Evolutionary conservation across 2,329 filamentous ascomycete genomes (phyloP).

Genomic region (Triangularia setosa): DNA sequence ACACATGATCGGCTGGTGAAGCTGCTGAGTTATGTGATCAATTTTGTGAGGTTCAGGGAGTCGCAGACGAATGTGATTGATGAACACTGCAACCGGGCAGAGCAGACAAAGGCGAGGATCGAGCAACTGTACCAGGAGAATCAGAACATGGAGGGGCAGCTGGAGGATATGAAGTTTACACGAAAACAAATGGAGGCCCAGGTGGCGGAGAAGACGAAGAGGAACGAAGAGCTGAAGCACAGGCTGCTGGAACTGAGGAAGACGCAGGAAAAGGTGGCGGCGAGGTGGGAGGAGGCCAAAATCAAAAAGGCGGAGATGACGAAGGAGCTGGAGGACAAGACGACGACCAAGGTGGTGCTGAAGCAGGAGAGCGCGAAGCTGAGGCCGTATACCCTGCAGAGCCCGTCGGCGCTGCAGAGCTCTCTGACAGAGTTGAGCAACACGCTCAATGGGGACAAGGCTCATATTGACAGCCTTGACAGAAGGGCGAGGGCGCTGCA

Average conservation of each 20-base stretch:
- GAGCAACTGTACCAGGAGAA: constrained; percentile 83
- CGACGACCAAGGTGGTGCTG: constrained; percentile 63
- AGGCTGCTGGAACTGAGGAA: constrained; percentile 74
- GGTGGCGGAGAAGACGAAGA: constrained; percentile 76
- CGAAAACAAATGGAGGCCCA: constrained; percentile 76
- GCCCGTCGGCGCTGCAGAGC: constrained; percentile 76
- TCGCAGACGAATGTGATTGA: constrained; percentile 87
- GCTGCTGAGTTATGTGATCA: constrained; percentile 97
- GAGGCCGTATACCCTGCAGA: constrained; percentile 87
- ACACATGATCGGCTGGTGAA: constrained; percentile 87
- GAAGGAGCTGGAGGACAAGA: constrained; percentile 66
- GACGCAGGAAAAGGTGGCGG: constrained; percentile 77
- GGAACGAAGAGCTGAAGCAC: constrained; percentile 84
- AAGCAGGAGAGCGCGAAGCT: constrained; percentile 86
- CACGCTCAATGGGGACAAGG: constrained; percentile 71
- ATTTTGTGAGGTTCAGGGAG: constrained; percentile 96
- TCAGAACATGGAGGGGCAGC: constrained; percentile 74
- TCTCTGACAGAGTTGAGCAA: constrained; percentile 78
- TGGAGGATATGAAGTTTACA: constrained; percentile 77
- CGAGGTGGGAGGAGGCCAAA: constrained; percentile 78
- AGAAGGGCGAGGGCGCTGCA: constrained; percentile 83
- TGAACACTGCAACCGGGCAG: constrained; percentile 86
- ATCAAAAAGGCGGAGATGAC: constrained; percentile 75
- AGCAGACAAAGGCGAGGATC: constrained; percentile 81
- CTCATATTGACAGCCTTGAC: constrained; percentile 83